Evolutionary conservation across 2,329 filamentous ascomycete species (phyloP), one percentile per base, ranked within the genome.

Genomic region (Emericellopsis atlantica): DNA sequence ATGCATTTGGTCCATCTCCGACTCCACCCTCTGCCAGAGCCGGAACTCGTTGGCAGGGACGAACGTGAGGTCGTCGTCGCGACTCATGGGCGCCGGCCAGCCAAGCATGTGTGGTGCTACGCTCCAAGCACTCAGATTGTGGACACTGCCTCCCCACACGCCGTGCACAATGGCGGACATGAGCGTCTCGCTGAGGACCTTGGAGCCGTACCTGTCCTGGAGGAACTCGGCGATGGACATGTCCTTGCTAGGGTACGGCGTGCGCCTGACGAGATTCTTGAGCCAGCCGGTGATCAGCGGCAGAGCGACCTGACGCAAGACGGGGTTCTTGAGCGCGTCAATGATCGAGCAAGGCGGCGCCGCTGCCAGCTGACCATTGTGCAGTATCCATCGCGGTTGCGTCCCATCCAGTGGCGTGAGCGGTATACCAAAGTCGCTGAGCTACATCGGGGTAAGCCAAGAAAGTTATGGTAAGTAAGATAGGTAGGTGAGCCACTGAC

Each of bases 141-240:
- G 78, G 37, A 94, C 76, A 59, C 95, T 84, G 5, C 92, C 92
- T 18, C 89, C 92, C 58, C 93, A 95, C 44, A 96, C 87, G 34
- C 92, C 92, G 59, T 96, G 92, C 40, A 87, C 53, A 54, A 79
- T 63, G 40, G 81, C 87, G 5, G 87, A 95, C 6, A 78, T 61
- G 15, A 95, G 41, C 51, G 93, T 89, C 49, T 92, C 70, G 12
- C 77, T 76, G 6, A 84, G 47, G 29, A 53, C 43, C 31, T 46
- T 32, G 45, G 41, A 15, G n/a, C 50, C 39, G 46, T 55, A 32
- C 61, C 40, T 14, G 48, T 39, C 31, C 55, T 49, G 4, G 34
- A 65, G 48, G 56, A 59, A 65, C 14, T 63, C 54, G 8, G 55
- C 51, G 24, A 65, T 49, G 9, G 60, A 62, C 34, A 57, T 43